Conservation (phyloP, 1,139 yeast species). For the Protomyces macrosporus region DNA sequence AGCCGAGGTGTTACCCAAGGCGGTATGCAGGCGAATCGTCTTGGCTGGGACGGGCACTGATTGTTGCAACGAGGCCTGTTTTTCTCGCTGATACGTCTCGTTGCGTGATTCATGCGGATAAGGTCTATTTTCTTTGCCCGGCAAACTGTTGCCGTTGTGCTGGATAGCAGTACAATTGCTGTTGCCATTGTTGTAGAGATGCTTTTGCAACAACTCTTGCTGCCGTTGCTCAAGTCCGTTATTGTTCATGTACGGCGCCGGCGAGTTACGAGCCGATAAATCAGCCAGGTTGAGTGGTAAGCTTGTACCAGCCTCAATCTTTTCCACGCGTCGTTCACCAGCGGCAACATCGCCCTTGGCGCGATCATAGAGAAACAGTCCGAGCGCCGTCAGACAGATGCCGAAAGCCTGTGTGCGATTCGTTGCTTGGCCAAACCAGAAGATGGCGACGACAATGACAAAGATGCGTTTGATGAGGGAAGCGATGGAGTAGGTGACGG, state of each 20-base stretch:
- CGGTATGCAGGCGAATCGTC: background rate
- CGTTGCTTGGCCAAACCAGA: constrained; percentile 62
- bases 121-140: background rate
- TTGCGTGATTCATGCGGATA: background rate
- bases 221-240: background rate
- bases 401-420: constrained; percentile 61
- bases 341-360: constrained; percentile 32
- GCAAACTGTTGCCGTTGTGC: background rate
- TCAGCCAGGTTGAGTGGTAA: constrained; percentile 3
- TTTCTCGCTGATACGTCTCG: background rate
- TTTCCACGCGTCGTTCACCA: constrained; percentile 17
- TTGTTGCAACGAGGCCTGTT: background rate
- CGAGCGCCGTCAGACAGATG: constrained; percentile 53
- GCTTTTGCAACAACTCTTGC: background rate
- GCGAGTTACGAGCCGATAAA: background rate
- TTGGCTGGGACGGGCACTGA: background rate
- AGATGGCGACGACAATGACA: constrained; percentile 70
- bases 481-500: constrained; percentile 89
- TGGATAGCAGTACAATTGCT: background rate
- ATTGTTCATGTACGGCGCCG: background rate
- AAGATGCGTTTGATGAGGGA: constrained; percentile 81
- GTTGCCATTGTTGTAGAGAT: background rate
- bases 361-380: constrained; percentile 28
- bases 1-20: background rate
- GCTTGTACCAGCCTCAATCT: constrained; percentile 17